Percentiles rank a stretch among this genome's conserved stretches.
phyloP scores from a whole-genome alignment of 23 red algal genomes.

The Gracilariopsis chorda region DNA sequence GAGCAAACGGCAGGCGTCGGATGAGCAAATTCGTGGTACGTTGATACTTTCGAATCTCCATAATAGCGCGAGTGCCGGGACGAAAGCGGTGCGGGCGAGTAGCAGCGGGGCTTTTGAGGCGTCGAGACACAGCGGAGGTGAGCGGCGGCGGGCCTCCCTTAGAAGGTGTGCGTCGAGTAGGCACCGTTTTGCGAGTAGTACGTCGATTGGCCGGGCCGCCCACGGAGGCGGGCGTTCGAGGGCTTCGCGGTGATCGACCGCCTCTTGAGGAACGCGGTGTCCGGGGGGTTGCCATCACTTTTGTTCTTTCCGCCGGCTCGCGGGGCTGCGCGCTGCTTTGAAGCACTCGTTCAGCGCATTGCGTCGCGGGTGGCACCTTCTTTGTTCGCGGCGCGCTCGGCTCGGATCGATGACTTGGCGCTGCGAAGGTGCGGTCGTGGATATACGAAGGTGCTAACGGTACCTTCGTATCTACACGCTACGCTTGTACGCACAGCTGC shows the following conservation, averaged over 20 bases:
- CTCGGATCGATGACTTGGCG: no score
- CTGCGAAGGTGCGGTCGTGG: no score
- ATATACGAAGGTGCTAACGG: no score
- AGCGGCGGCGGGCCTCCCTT: not conserved
- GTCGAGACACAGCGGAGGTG: not conserved
- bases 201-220: conserved; percentile 43
- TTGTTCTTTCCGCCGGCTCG: no score
- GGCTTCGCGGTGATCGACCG: conserved; percentile 14
- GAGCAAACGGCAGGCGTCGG: conserved; percentile 87
- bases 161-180: not conserved
- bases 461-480: no score
- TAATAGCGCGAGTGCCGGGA: conserved; percentile 80
- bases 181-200: conserved; percentile 23
- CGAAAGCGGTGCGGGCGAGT: conserved; percentile 51
- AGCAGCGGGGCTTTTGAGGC: not conserved
- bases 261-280: not conserved
- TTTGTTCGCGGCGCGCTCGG: no score
- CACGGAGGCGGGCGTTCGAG: conserved; percentile 36
- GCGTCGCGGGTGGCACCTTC: no score
- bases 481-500: no score
- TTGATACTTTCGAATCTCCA: conserved; percentile 99
- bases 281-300: not conserved
- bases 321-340: no score
- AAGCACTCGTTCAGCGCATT: no score
- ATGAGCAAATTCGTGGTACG: conserved; percentile 86